Evolutionary conservation across 192 early-diverging fungal species (phyloP), one percentile per base, ranked within the genome.

Genomic region (Umbelopsis sp.): DNA sequence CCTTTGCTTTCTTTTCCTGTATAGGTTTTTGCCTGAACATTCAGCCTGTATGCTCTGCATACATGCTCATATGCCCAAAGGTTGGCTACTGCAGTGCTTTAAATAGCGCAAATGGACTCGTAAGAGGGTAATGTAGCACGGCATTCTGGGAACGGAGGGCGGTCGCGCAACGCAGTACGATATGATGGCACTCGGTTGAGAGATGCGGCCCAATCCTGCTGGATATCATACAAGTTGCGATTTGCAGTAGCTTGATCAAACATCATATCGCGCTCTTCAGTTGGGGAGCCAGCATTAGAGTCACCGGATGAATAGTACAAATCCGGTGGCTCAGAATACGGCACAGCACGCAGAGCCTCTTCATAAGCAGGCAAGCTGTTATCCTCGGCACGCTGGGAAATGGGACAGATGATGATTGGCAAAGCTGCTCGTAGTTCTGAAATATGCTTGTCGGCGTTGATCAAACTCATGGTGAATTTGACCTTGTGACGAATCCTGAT

Each of bases 391-490:
- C 46, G 11, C 33, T 58, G 30, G 15, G 66, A 50, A 15, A 70
- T 66, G 20, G 70, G 70, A 37, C 61, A 68, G 16, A 81, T 75
- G 20, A 74, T 73, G 30, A 81, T 70, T 6, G 76, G 76, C 5
- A 81, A 41, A 6, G 61, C 25, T 15, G 77, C 80, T n/a, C 73
- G 70, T 46, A 81, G 51, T 64, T 81, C 80, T 5, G 67, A 75
- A 22, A 71, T n/a, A 46, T 53, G 67, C 9, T 48, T 69, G 22
- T 61, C 71, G 10, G 74, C 30, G 37, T 75, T 71, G 18, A 66
- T 51, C 18, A 68, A 15, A 22, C 69, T 73, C 21, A 71, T 46
- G 0, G 73, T 49, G 46, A 79, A 81, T 46, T 73, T 75, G n/a
- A 81, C 15, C 58, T 76, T 74, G 45, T 81, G 80, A 7, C 49